Conservation (phyloP, 208 protist genomes). For the Trypanosomatidae sp. region DNA sequence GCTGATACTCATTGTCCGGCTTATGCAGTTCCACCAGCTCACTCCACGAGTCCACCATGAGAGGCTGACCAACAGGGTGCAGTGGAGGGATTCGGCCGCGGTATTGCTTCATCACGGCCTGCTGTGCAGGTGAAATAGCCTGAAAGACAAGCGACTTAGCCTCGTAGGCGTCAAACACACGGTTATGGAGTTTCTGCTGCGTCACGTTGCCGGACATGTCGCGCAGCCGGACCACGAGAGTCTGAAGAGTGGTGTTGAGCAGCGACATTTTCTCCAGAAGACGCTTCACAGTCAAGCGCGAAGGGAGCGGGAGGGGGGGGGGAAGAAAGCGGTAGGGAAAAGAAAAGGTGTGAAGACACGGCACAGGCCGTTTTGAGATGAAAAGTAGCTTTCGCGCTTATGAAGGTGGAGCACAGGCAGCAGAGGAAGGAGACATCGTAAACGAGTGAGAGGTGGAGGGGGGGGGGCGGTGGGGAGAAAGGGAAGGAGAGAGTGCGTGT, state of each 20-base stretch:
- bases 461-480: not conserved
- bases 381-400: not conserved
- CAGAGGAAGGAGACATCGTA: not conserved
- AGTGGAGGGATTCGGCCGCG: slow-evolving; percentile 57
- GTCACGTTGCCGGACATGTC: slow-evolving; percentile 88
- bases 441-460: not conserved
- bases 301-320: not conserved
- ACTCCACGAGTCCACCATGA: slow-evolving; percentile 75
- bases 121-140: slow-evolving; percentile 74
- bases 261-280: slow-evolving; percentile 58
- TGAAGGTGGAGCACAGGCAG: not conserved
- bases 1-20: slow-evolving; percentile 79
- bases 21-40: slow-evolving; percentile 72
- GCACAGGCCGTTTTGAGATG: not conserved
- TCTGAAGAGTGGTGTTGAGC: slow-evolving; percentile 85
- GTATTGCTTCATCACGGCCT: slow-evolving; percentile 70
- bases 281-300: too few species aligned
- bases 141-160: slow-evolving; percentile 90
- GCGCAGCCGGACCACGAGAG: slow-evolving; percentile 74
- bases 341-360: not conserved
- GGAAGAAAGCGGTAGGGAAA: not conserved
- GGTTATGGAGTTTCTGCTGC: slow-evolving; percentile 89
- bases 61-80: slow-evolving; percentile 80
- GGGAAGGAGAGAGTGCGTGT: not conserved
- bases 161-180: slow-evolving; percentile 91